Evolutionary conservation across 129 eudicot species (phyloP).

Genomic region (Logfia minima): DNA sequence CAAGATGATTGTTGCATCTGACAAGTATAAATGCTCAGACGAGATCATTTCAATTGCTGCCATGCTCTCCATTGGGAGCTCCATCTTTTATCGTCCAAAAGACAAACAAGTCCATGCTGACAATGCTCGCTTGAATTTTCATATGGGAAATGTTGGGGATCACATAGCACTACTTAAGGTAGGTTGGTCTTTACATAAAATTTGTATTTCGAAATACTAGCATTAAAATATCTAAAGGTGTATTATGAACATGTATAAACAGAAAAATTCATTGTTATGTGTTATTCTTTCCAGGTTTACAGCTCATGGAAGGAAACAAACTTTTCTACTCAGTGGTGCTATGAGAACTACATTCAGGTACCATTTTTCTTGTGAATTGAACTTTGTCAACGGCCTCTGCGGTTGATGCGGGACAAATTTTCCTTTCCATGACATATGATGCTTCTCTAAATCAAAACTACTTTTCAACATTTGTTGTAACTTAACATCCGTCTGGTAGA

Average conservation of each 20-base stretch:
- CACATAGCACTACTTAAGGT: constrained; percentile 96
- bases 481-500: no score
- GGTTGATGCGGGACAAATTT: neutral
- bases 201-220: neutral
- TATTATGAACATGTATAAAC: neutral
- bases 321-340: constrained; percentile 95
- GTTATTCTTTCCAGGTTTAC: constrained; percentile 61
- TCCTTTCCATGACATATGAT: no score
- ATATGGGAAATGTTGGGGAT: constrained; percentile 96
- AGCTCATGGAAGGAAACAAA: constrained; percentile 95
- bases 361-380: neutral
- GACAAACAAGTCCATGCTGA: constrained; percentile 99
- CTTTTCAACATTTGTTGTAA: no score
- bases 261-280: neutral
- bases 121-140: constrained; percentile 88
- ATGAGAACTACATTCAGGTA: constrained; percentile 86
- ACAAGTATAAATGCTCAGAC: constrained; percentile 86
- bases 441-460: no score
- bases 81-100: constrained; percentile 94
- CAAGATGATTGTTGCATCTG: constrained; percentile 98
- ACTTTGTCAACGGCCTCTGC: neutral
- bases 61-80: constrained; percentile 92
- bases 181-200: neutral
- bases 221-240: neutral
- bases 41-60: constrained; percentile 93